Base-by-base conservation (phyloP, 169 alveolate genomes). In the Plasmodium sp. region DNA sequence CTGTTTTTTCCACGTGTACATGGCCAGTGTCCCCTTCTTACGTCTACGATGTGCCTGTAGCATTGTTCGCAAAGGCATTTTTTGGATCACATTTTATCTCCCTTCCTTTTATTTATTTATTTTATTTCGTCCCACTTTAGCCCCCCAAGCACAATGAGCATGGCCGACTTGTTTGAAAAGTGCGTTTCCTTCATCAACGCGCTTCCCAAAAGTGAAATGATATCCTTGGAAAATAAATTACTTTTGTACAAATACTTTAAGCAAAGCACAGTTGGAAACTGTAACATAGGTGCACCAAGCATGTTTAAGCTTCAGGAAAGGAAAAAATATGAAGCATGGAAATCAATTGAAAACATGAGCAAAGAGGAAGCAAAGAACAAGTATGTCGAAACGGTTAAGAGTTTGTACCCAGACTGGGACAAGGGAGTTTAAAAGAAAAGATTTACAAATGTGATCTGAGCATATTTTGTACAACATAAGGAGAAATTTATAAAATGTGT, bases 241-340 rank as follows among this genome's bases (percentile, higher is more conserved):
- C 18, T 48, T 48, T 95, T 98, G 54, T 98, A 98, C 95, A 98
- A 97, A 75, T 96, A 97, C 83, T 98, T 90, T 95, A 98, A 98
- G 91, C 99, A 98, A 97, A 98, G 98, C 9, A 97, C 98, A n/a
- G 96, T 98, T 22, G 99, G 99, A 48, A 98, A 98, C 90, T 96
- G 98, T 93, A 98, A 97, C 95, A 98, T 96, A 6, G 92, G 84
- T 2, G 96, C 97, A 74, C 99, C 99, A 34, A 99, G 99, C 75
- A 77, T 97, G 88, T 95, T 98, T 74, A 97, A 96, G 88, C 80
- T 96, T 31, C 97, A 95, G 56, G 99, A 97, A 45, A 97, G 95
- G 77, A 96, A 97, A 83, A 98, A 98, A 93, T 98, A 99, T 98
- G 99, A 98, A 73, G 98, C 99, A 6, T 98, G 99, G 99, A 97